Percentiles rank a stretch among this genome's conserved stretches.
These are phyloP conservation scores for Saturnispora sanitii DNA, from an alignment of 805 yeast species.

Conservation along the genomic window DNA sequence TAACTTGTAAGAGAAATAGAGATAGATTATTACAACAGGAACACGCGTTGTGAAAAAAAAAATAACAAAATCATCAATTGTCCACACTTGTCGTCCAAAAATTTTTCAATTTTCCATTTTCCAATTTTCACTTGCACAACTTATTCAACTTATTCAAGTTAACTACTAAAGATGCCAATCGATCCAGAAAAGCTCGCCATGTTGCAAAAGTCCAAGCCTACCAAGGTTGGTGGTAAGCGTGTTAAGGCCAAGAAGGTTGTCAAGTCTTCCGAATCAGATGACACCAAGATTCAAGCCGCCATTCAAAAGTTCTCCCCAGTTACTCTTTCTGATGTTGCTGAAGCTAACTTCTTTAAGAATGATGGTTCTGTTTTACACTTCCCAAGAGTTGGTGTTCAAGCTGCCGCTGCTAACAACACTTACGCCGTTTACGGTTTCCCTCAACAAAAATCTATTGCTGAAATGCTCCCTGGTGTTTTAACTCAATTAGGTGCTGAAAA, in stretches of 20 bases:
- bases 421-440: constrained; percentile 93
- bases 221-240: constrained; percentile 81
- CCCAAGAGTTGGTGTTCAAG: constrained; percentile 93
- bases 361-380: constrained; percentile 95
- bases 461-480: constrained; percentile 86
- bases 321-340: constrained; percentile 83
- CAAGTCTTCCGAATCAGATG: constrained; percentile 67
- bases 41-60: background rate
- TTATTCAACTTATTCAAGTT: background rate
- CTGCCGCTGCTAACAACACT: constrained; percentile 82
- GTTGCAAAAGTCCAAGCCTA: constrained; percentile 76
- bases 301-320: constrained; percentile 84
- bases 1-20: constrained; percentile 66
- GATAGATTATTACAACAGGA: constrained; percentile 31
- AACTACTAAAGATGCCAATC: constrained; percentile 50
- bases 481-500: constrained; percentile 96
- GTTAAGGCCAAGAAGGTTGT: constrained; percentile 78
- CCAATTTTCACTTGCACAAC: background rate
- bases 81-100: background rate
- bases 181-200: constrained; percentile 93
- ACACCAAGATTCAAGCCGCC: constrained; percentile 81
- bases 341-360: constrained; percentile 95
- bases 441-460: constrained; percentile 85
- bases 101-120: background rate
- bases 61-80: background rate